Evolutionary conservation across 2,329 filamentous ascomycete genomes (phyloP).

Genomic region (Sclerotinia subarctica): DNA sequence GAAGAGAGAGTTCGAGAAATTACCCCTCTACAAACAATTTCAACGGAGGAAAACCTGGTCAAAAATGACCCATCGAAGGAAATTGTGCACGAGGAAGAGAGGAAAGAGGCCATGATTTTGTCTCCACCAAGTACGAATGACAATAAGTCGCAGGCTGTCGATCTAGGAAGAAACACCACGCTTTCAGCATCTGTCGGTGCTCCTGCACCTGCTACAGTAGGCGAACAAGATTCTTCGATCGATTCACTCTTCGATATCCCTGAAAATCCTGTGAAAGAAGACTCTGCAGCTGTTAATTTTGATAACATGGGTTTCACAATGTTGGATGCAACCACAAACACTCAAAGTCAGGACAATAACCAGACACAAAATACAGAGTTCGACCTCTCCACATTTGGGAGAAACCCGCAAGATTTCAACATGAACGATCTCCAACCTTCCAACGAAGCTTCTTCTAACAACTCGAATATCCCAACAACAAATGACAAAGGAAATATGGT

Average conservation of each 20-base stretch:
- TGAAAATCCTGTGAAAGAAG: slow-evolving; percentile 26
- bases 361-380: slow-evolving; percentile 34
- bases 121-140: slow-evolving; percentile 30
- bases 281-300: slow-evolving; percentile 30
- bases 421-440: slow-evolving; percentile 37
- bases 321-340: slow-evolving; percentile 23
- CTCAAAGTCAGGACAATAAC: slow-evolving; percentile 26
- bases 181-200: slow-evolving; percentile 17
- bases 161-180: slow-evolving; percentile 32
- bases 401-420: slow-evolving; percentile 41
- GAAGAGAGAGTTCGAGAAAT: slow-evolving; percentile 25
- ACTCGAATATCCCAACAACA: slow-evolving; percentile 19
- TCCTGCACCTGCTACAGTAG: slow-evolving; percentile 24
- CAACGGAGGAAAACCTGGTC: slow-evolving; percentile 3
- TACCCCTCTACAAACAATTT: background rate
- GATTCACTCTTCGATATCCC: slow-evolving; percentile 35
- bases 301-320: slow-evolving; percentile 35
- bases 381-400: slow-evolving; percentile 37
- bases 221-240: slow-evolving; percentile 31
- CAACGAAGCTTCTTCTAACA: slow-evolving; percentile 24
- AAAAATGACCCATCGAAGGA: slow-evolving; percentile 26
- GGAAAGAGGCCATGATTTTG: slow-evolving; percentile 19
- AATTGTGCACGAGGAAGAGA: slow-evolving; percentile 8
- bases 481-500: slow-evolving; percentile 22
- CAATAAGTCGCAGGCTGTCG: slow-evolving; percentile 26